Conservation (phyloP, 768 basidiomycete species). For the Suillus cothurnatus region DNA sequence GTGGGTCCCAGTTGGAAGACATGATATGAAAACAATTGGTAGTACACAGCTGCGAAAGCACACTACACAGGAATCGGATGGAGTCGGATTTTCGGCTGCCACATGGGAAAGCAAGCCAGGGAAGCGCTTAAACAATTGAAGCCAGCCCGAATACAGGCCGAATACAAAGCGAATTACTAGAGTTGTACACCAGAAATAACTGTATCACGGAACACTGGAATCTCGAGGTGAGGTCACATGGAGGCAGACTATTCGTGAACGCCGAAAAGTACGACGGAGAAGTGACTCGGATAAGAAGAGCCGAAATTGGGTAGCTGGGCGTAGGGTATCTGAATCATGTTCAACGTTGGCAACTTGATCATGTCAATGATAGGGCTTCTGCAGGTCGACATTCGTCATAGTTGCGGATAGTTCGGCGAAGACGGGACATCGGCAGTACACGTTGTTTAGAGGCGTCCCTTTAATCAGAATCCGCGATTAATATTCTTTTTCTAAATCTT, state of each 20-base stretch:
- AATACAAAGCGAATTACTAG: neutral
- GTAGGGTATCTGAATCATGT: neutral
- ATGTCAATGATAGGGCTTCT: too few species aligned
- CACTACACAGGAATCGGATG: neutral
- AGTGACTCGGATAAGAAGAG: slow-evolving; percentile 12
- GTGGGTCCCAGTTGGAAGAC: slow-evolving; percentile 5
- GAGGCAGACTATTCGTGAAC: neutral
- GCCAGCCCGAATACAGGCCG: neutral
- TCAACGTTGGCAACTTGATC: too few species aligned
- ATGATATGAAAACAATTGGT: neutral
- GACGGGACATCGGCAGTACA: neutral
- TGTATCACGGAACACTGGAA: neutral
- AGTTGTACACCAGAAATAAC: neutral
- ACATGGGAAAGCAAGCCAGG: neutral
- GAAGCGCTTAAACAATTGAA: neutral
- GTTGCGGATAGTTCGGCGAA: slow-evolving; percentile 15
- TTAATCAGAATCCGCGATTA: slow-evolving; percentile 24
- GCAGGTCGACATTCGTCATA: too few species aligned
- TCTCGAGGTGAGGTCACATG: slow-evolving; percentile 2
- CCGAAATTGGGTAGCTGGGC: slow-evolving; percentile 10
- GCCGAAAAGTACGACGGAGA: neutral
- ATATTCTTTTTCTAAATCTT: neutral
- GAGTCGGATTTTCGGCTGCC: neutral
- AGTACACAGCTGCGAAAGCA: neutral
- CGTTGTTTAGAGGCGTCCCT: slow-evolving; percentile 15